Evolutionary conservation across 2,329 filamentous ascomycete genomes (phyloP), one percentile per base, ranked within the genome.

Genomic region (Atkinsonella texensis): DNA sequence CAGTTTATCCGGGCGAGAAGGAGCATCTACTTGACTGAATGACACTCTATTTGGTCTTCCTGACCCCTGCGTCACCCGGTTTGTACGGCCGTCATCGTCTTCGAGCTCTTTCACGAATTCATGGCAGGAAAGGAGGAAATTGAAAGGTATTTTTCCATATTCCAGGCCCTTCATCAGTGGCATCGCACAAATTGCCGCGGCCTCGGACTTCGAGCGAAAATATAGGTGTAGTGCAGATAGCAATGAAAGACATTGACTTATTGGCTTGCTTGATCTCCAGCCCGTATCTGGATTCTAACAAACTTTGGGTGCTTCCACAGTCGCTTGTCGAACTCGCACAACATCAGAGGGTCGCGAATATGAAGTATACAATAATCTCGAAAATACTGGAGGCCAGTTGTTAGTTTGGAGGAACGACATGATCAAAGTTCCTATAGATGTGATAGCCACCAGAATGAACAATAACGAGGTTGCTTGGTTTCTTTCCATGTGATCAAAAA

Each of bases 241-340:
- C 79, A 84, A 96, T 95, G 65, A 82, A 66, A 18, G 90, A 90
- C 73, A 96, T 83, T 39, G 89, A 76, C 46, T 70, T 68, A 70
- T 84, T 81, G 56, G 90, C 83, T 70, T 95, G 89, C 57, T 74
- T 74, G 62, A 97, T 95, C 68, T 97, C 91, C 61, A 89, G 79
- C n/a, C 54, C 76, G 74, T 57, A 96, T 84, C 68, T 96, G 91
- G 70, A 95, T 91, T 72, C 93, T 94, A 63, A 96, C 84, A 69
- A 91, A 97, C 65, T 93, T 93, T 46, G 91, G 91, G 67, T 97
- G 91, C 49, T 88, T 75, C 70, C 91, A 82, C 44, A 87, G 93
- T 42, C 81, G 79, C 70, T 96, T 93, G 70, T 96, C 90, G 72
- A 95, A 64, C 96, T 76, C 71, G 95, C 85, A 62, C 84, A 62